Base-by-base conservation (phyloP, 1,284 basidiomycete species). In the Pisolithus thermaeus region DNA sequence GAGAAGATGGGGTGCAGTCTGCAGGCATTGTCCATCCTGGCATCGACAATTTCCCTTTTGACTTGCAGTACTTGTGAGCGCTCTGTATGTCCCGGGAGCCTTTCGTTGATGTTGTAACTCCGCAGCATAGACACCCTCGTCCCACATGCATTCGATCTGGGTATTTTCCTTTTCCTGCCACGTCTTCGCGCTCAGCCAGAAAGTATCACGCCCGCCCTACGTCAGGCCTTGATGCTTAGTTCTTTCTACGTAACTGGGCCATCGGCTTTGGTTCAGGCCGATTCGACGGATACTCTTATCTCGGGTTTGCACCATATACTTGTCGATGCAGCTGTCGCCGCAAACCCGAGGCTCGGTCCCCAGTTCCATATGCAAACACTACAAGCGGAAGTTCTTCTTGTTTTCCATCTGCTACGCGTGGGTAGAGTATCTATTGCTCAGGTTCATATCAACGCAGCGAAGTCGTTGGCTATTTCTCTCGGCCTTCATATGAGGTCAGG, bases 351-450 rank as follows among this genome's bases (percentile, higher is more conserved):
- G 54, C 54, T 51, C 14, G 61, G 56, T 11, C 63, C 68, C 5
- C 60, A 66, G 36, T 54, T 65, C 18, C 55, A 72, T 20, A 52
- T 78, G n/a, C 70, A 78, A 35, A 64, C 71, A 16, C 64, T 80
- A 12, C 78, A 80, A 52, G 69, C 77, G 0, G 74, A 76, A 23
- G 62, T 75, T 7, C 63, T 80, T 20, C 60, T 80, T 36, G 66
- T 71, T 0, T 63, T 68, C 41, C 78, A 76, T 55, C 72, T 77
- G 54, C 72, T 74, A 48, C 59, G 67, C 22, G 61, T 64, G 22
- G 77, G 75, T 4, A 65, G 71, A 32, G 62, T 69, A 30, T 55
- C 72, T 0, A 74, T 76, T 25, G 79, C 72, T 3, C 70, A 71
- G 49, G 71, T 72, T 52, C 72, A 76, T 42, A 69, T 69, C 9